Evolutionary conservation across 768 basidiomycete genomes (phyloP).

Genomic region (Mycena pura): DNA sequence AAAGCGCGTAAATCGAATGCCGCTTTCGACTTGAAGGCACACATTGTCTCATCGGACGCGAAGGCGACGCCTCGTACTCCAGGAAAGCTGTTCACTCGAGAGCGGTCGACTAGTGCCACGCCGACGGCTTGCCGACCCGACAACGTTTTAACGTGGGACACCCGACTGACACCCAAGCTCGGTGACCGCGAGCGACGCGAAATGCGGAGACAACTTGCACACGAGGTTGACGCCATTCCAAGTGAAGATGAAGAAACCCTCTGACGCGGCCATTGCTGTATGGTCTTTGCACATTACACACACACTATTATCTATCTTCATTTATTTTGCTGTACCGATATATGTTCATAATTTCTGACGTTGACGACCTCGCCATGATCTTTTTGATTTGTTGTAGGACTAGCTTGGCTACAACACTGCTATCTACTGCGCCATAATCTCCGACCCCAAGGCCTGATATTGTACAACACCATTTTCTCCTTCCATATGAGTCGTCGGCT

Average conservation of each 20-base stretch:
- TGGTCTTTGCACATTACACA: no score
- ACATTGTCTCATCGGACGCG: conserved; percentile 31
- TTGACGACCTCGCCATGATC: conserved; percentile 25
- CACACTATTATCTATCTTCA: conserved; percentile 1
- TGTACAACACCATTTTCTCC: no score
- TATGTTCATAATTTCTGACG: conserved; percentile 10
- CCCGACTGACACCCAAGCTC: conserved; percentile 31
- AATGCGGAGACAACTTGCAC: conserved; percentile 38
- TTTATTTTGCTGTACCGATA: conserved; percentile 12
- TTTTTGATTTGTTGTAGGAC: conserved; percentile 28
- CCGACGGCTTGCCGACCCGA: conserved; percentile 37
- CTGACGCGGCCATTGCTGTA: no score
- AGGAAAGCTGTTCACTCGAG: conserved; percentile 22
- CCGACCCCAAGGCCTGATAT: neutral
- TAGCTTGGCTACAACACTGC: neutral
- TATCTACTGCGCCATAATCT: conserved; percentile 1
- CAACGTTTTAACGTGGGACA: conserved; percentile 25
- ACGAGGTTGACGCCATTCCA: conserved; percentile 42
- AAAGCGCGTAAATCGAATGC: conserved; percentile 48
- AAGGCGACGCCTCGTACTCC: conserved; percentile 36
- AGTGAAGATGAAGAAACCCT: conserved; percentile 29
- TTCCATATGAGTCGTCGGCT: no score
- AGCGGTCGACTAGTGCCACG: conserved; percentile 24
- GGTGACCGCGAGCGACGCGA: conserved; percentile 33
- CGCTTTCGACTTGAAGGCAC: conserved; percentile 24